Conservation (phyloP, 2,329 filamentous ascomycete species). For the Thelonectria olida region DNA sequence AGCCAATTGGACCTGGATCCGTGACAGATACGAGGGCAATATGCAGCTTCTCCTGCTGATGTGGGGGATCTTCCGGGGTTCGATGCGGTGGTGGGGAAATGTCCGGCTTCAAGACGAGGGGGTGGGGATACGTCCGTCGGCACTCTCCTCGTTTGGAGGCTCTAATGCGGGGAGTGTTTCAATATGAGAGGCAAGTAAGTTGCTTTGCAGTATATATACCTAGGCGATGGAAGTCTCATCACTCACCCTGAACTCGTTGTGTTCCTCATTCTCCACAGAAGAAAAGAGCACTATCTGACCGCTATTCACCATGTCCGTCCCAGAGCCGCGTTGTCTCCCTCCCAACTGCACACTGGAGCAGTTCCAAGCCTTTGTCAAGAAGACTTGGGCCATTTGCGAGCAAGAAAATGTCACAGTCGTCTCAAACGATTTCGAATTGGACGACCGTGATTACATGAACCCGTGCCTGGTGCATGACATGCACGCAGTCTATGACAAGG, state of each 20-base stretch:
- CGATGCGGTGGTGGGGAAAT: neutral
- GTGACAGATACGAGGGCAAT: neutral
- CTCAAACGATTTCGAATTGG: neutral
- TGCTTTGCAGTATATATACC: neutral
- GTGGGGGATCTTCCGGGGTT: neutral
- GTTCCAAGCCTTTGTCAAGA: neutral
- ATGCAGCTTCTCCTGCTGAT: neutral
- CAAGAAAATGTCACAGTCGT: conserved; percentile 16
- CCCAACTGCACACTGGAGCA: neutral
- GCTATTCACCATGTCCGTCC: neutral
- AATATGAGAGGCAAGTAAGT: neutral
- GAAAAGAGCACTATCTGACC: too few species aligned
- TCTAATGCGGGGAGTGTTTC: neutral
- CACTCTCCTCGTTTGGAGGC: neutral
- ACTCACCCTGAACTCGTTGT: neutral
- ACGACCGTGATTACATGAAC: conserved; percentile 26
- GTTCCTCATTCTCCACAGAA: neutral
- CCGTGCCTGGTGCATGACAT: conserved; percentile 32
- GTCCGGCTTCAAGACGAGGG: neutral
- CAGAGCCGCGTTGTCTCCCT: neutral
- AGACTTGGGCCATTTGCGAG: neutral
- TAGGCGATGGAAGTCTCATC: neutral
- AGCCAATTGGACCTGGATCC: neutral
- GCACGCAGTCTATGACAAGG: conserved; percentile 25
- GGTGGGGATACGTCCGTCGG: neutral